Percentiles rank a stretch among this genome's conserved stretches.
phyloP scores from a whole-genome alignment of 1,284 basidiomycete species.

The Peniophora sp. region DNA sequence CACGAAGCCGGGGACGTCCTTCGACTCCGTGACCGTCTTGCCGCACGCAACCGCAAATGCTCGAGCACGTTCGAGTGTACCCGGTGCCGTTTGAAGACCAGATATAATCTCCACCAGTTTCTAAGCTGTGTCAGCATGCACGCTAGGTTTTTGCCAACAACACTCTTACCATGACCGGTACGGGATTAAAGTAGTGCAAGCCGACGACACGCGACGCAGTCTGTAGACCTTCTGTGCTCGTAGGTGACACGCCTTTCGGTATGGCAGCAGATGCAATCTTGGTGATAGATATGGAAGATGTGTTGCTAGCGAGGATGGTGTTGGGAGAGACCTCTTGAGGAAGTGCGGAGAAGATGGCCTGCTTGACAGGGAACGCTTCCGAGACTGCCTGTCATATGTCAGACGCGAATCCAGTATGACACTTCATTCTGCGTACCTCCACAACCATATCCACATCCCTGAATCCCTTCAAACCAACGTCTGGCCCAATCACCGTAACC shows the following conservation, averaged over 20 bases:
- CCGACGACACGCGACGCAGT: slow-evolving; percentile 71
- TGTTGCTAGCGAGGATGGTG: slow-evolving; percentile 89
- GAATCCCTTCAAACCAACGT: slow-evolving; percentile 33
- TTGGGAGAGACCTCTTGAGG: slow-evolving; percentile 61
- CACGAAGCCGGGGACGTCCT: slow-evolving; percentile 89
- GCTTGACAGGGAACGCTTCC: slow-evolving; percentile 79
- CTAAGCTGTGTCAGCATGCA: slow-evolving; percentile 34
- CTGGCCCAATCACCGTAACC: slow-evolving; percentile 39
- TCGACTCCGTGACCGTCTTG: slow-evolving; percentile 86
- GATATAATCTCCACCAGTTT: slow-evolving; percentile 91
- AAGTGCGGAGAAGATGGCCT: slow-evolving; percentile 69
- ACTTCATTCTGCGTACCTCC: slow-evolving; percentile 47
- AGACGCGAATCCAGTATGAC: not conserved
- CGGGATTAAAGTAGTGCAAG: slow-evolving; percentile 94
- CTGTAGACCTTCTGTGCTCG: slow-evolving; percentile 54
- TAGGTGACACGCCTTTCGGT: slow-evolving; percentile 43
- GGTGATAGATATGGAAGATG: slow-evolving; percentile 90
- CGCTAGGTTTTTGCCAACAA: no score
- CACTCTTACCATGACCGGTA: slow-evolving; percentile 82
- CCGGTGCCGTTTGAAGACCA: slow-evolving; percentile 80
- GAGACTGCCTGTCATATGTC: slow-evolving; percentile 70
- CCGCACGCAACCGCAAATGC: slow-evolving; percentile 85
- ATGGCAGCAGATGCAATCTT: slow-evolving; percentile 83
- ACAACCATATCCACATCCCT: slow-evolving; percentile 84
- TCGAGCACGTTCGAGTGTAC: slow-evolving; percentile 72